A percentile compares a stretch with the other conserved stretches of the same genome.
phyloP scores from a whole-genome alignment of 192 early-diverging fungal species.

The Oehlia diaphana region DNA sequence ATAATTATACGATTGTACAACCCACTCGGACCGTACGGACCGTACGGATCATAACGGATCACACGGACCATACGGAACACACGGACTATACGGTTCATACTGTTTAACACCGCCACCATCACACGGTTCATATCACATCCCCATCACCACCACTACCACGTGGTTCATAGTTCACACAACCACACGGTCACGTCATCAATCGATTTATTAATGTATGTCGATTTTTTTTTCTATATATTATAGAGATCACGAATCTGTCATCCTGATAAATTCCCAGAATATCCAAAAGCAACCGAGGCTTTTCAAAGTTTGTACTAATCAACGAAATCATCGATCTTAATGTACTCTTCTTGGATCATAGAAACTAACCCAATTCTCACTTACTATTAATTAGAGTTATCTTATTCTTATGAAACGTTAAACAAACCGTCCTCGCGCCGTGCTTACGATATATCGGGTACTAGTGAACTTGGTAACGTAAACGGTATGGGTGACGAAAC shows the following conservation, averaged over 20 bases:
- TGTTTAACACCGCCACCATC: no score
- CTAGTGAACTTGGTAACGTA: slow-evolving; percentile 36
- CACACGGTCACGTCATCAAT: no score
- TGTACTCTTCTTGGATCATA: slow-evolving; percentile 19
- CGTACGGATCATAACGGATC: no score
- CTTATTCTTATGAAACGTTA: slow-evolving; percentile 57
- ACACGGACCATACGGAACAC: no score
- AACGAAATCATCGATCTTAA: not conserved
- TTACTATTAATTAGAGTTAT: slow-evolving; percentile 39
- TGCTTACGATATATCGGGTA: slow-evolving; percentile 55
- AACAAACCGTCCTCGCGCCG: slow-evolving; percentile 51
- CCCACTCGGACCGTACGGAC: no score
- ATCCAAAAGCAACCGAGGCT: slow-evolving; percentile 56
- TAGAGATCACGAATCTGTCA: slow-evolving; percentile 57
- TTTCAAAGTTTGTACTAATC: slow-evolving; percentile 50
- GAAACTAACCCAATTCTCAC: not conserved
- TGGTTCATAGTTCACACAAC: no score
- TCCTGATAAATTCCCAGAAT: slow-evolving; percentile 59
- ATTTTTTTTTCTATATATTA: not conserved
- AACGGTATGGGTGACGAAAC: slow-evolving; percentile 45
- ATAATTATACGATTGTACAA: no score
- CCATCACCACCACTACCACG: no score
- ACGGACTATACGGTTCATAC: no score
- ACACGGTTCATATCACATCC: no score
- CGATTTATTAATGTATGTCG: not conserved